Base-by-base conservation (phyloP, 768 basidiomycete species). In the Trametes villosa region DNA sequence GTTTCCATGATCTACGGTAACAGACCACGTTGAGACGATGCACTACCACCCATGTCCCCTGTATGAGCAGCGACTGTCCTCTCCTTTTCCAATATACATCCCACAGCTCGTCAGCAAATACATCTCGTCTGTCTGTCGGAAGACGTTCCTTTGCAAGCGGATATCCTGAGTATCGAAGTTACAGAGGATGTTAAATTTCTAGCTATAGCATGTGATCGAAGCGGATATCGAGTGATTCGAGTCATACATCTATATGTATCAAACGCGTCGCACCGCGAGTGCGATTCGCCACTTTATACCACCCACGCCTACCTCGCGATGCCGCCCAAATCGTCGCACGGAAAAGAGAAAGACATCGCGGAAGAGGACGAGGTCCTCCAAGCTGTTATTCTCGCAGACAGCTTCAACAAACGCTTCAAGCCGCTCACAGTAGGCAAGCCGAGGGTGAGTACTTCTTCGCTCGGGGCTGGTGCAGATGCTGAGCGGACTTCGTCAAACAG, bases 351-450 rank as follows among this genome's bases (percentile, higher is more conserved):
- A 61, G 72, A 86, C 15, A 77, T 85, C 36, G 82, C 81, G 51
- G 86, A 87, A 15, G 88, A 94, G 50, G 92, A 95, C 53, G 90
- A 97, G 51, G 86, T 92, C 20, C 79, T 98, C 0, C 96, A 98
- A 70, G 96, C 96, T 18, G 91, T 98, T 57, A 87, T 99, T 44
- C 87, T 99, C 41, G 94, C 96, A 12, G 96, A 99, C 72, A 95
- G 93, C 65, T 97, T 96, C 79, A 96, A 97, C 80, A 91, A 88
- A 69, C 85, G 94, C 56, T 96, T 98, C 71, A 83, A 89, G 57
- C 96, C 95, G 20, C 82, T 97, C n/a, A 96, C 94, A 38, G 82
- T 84, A 34, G 85, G 86, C 71, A 91, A 87, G 76, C 96, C 96
- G 63, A 84, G 96, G 74, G 94, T 93, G 72, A 75, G 87, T 74